Evolutionary conservation across 164 flowering plant genomes (phyloP).

Genomic region (Vitis vinifera): DNA sequence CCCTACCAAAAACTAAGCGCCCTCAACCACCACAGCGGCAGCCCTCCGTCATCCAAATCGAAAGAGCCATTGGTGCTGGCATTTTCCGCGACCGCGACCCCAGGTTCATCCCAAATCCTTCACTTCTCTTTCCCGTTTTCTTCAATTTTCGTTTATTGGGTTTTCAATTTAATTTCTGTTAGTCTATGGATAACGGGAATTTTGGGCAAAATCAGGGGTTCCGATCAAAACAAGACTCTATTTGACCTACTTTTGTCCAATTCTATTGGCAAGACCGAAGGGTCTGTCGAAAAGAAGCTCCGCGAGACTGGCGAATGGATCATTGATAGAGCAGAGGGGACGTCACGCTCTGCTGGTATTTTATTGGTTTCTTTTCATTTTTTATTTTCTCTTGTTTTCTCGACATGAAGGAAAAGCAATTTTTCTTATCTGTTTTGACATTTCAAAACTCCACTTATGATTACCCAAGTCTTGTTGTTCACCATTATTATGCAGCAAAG

Average conservation of each 20-base stretch:
- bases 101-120: slow-evolving; percentile 16
- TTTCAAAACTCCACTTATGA: not conserved
- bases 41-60: slow-evolving; percentile 59
- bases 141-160: not conserved
- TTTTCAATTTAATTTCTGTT: not conserved
- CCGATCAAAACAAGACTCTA: slow-evolving; percentile 24
- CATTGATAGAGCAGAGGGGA: slow-evolving; percentile 18
- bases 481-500: slow-evolving; percentile 48
- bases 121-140: not conserved
- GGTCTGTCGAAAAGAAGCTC: slow-evolving; percentile 46
- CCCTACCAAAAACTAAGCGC: not conserved
- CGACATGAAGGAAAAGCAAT: too few relatives aligned
- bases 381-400: not conserved
- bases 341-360: slow-evolving; percentile 42
- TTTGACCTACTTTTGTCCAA: slow-evolving; percentile 33
- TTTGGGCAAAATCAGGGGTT: slow-evolving; percentile 23
- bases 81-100: slow-evolving; percentile 42
- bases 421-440: too few relatives aligned
- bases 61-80: slow-evolving; percentile 75
- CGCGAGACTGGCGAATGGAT: slow-evolving; percentile 63
- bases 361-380: not conserved
- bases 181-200: not conserved
- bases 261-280: slow-evolving; percentile 36
- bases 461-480: not conserved
- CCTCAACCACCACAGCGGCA: slow-evolving; percentile 7